Base-by-base conservation (phyloP, 1,284 basidiomycete genomes). In the Ceratobasidium sp. region DNA sequence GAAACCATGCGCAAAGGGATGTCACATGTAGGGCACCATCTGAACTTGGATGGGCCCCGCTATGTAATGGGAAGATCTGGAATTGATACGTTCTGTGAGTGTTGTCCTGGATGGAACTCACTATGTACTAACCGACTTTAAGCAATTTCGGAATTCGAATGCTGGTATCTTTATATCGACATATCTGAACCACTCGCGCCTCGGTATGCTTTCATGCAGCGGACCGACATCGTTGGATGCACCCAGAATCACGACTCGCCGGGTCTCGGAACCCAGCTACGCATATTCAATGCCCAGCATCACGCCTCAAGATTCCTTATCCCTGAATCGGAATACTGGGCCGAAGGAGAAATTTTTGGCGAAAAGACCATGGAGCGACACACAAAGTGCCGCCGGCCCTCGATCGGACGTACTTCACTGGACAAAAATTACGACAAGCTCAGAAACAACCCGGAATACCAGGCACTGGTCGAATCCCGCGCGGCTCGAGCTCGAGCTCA, bases 141-240 rank as follows among this genome's bases (percentile, higher is more conserved):
- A 71, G 68, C 24, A 9, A 34, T 29, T 37, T 29, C 39, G 5
- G 24, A 71, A n/a, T 8, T 7, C 14, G 39, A 59, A 37, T 22
- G 16, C 9, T 71, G 68, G 68, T 71, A 59, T 59, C 53, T 71
- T 13, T 71, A 59, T 24, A 59, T 71, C 24, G 68, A 59, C 41
- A 24, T 71, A 13, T 59, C 68, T 37, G 24, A 59, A 14, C 56
- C 54, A 31, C 68, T 71, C 8, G n/a, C 19, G 1, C 68, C 68
- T 31, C 68, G 56, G 16, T 71, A 71, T 39, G 68, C 56, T 3
- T 71, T 71, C 43, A 59, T 71, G 27, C 53, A 71, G 16, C 53
- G 29, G 29, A 48, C 34, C 14, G 61, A 63, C 24, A 46, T 63
- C n/a, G 22, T 46, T n/a, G 43, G 43, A 14, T 63, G 41, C 41